Evolutionary conservation across 2,329 filamentous ascomycete species (phyloP).

Genomic region (Aspergillus persii): DNA sequence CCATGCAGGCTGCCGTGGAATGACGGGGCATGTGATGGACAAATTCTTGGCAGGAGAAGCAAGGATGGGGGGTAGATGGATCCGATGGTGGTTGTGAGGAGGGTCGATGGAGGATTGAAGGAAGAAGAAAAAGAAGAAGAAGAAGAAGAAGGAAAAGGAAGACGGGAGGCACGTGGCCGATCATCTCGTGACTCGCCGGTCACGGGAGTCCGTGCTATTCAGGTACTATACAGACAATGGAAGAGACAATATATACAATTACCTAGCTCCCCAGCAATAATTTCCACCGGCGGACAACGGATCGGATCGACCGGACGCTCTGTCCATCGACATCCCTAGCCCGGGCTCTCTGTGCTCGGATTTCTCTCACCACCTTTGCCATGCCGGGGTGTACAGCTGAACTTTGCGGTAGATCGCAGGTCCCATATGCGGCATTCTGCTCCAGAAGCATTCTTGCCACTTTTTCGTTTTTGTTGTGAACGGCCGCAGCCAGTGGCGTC

Average conservation of each 20-base stretch:
- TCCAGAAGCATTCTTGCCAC: too few relatives aligned
- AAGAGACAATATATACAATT: too few relatives aligned
- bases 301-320: too few relatives aligned
- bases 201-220: not conserved
- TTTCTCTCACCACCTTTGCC: not conserved
- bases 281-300: too few relatives aligned
- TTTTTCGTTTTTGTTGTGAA: not conserved
- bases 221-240: too few relatives aligned
- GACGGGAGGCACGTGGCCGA: not conserved
- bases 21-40: not conserved
- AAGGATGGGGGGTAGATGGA: not conserved
- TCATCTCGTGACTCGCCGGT: not conserved
- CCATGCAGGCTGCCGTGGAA: not conserved
- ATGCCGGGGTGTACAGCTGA: not conserved
- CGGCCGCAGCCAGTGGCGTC: slow-evolving; percentile 2
- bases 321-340: too few relatives aligned
- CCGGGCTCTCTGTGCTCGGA: not conserved
- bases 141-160: not conserved
- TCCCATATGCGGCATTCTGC: too few relatives aligned
- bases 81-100: not conserved
- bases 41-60: not conserved
- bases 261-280: too few relatives aligned
- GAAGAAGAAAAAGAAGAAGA: not conserved
- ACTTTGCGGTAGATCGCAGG: not conserved
- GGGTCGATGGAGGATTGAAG: not conserved